Evolutionary conservation across 1,139 yeast genomes (phyloP).

Genomic region (Geotrichum citri-aurantii): DNA sequence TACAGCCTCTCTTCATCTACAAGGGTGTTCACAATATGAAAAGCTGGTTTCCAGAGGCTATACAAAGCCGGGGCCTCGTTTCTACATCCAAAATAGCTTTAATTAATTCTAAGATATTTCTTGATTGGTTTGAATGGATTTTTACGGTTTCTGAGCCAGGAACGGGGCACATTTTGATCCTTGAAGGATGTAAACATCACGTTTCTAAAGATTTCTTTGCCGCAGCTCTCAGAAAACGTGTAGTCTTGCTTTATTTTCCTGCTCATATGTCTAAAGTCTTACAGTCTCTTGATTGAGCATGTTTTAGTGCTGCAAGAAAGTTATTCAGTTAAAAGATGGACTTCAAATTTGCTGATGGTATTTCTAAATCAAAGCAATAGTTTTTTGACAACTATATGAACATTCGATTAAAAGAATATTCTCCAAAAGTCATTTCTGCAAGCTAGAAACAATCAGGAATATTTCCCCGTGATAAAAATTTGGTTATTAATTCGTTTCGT

Average conservation of each 20-base stretch:
- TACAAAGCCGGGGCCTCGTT: slow-evolving; percentile 42
- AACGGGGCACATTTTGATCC: too few species aligned
- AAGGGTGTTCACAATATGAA: slow-evolving; percentile 5
- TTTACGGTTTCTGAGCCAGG: slow-evolving; percentile 49
- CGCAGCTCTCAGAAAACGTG: slow-evolving; percentile 40
- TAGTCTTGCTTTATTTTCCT: slow-evolving; percentile 43
- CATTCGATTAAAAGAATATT: too few species aligned
- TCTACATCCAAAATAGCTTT: slow-evolving; percentile 46
- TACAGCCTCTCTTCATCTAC: neutral
- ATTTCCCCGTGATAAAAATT: too few species aligned
- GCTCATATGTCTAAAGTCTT: neutral
- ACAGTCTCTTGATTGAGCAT: neutral
- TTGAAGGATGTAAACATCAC: slow-evolving; percentile 36
- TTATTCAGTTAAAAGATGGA: too few species aligned
- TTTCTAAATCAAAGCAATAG: too few species aligned
- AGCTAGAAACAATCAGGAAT: too few species aligned
- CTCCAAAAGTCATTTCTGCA: too few species aligned
- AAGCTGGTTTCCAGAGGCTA: slow-evolving; percentile 20
- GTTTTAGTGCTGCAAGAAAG: too few species aligned
- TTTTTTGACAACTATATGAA: too few species aligned
- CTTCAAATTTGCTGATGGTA: too few species aligned
- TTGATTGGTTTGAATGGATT: slow-evolving; percentile 53
- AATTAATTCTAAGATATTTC: slow-evolving; percentile 46
- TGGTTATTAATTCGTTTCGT: too few species aligned
- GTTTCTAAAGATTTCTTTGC: slow-evolving; percentile 40